Evolutionary conservation across 208 protist species (phyloP).

Genomic region (Vickermania ingenoplastis): DNA sequence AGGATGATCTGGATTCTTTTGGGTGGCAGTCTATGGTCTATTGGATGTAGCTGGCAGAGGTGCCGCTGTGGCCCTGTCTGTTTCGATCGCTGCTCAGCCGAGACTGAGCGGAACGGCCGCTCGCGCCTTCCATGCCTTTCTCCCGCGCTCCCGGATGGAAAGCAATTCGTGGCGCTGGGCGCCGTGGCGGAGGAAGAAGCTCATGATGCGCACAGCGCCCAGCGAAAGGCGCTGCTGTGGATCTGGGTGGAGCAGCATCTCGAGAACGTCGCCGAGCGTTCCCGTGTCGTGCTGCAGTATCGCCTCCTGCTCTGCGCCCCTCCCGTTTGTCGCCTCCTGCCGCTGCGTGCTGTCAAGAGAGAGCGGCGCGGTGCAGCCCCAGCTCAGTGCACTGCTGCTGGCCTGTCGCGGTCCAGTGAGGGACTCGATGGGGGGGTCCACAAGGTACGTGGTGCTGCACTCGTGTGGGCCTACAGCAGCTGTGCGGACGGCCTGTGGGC

Average conservation of each 20-base stretch:
- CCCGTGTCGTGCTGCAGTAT: not conserved
- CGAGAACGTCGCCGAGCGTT: too few relatives aligned
- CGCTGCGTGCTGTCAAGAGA: not conserved
- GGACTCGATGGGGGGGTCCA: conserved; percentile 5
- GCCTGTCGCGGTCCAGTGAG: conserved; percentile 7
- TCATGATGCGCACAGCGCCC: conserved; percentile 13
- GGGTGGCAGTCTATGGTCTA: too few relatives aligned
- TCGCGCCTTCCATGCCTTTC: too few relatives aligned
- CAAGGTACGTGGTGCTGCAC: conserved; percentile 2
- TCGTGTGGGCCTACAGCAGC: too few relatives aligned
- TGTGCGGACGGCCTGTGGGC: conserved; percentile 12
- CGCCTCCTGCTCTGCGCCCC: too few relatives aligned
- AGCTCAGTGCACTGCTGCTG: not conserved
- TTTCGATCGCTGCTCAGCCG: too few relatives aligned
- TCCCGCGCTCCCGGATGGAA: too few relatives aligned
- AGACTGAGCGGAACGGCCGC: too few relatives aligned
- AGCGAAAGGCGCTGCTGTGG: conserved; percentile 20
- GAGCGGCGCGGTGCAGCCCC: not conserved
- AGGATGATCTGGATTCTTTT: too few relatives aligned
- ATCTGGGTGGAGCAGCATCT: conserved; percentile 26
- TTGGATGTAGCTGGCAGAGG: too few relatives aligned
- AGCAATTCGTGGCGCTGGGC: conserved; percentile 6
- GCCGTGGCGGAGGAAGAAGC: conserved; percentile 15
- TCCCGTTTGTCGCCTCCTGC: not conserved
- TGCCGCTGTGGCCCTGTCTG: too few relatives aligned